Evolutionary conservation across 176 grass and related monocot species (phyloP), one percentile per base, ranked within the genome.

Genomic region (Saccharum officinarum): DNA sequence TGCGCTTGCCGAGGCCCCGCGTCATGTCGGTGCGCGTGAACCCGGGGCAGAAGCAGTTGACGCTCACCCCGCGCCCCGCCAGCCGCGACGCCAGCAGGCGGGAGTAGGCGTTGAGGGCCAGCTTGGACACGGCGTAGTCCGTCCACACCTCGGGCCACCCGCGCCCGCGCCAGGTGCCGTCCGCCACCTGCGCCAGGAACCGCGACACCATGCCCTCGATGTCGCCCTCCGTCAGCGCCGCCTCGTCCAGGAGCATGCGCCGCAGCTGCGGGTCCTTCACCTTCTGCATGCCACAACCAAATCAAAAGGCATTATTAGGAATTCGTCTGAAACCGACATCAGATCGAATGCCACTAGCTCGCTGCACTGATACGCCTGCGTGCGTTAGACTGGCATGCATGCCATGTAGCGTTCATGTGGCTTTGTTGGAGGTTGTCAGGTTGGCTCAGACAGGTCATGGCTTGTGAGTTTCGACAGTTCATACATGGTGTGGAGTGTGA

Each of bases 121-220:
- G 93, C 89, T 98, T 98, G 22, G 96, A 98, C 18, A 98, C 93
- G 13, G 96, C 62, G 73, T 98, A 98, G 91, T 98, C 93, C 42
- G 96, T 98, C 96, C 96, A 98, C 73, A 95, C 91, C 83, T 85
- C 83, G 26, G 96, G 96, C 96, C 96, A 98, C 30, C 96, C 91
- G 33, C 84, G 66, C 77, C 40, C 91, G 25, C 33, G 52, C 96
- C 96, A 98, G 20, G 85, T 92, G 76, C 91, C 91, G 33, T 83
- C 68, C 33, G 88, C 88, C 23, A 95, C 96, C 33, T 98, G 83
- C 46, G 31, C n/a, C 76, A 98, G 89, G 89, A 98, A 98, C 77
- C 70, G 89, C 39, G 80, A 75, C 80, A 75, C 93, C 91, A 98
- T 92, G 16, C 26, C 71, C 31, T 94, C 91, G 26, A 98, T 75